A percentile compares a stretch with the other conserved stretches of the same genome.
These are phyloP conservation scores for Cylindrotheca fusiformis DNA, from an alignment of 108 stramenopile genomes.

Conservation along the genomic window DNA sequence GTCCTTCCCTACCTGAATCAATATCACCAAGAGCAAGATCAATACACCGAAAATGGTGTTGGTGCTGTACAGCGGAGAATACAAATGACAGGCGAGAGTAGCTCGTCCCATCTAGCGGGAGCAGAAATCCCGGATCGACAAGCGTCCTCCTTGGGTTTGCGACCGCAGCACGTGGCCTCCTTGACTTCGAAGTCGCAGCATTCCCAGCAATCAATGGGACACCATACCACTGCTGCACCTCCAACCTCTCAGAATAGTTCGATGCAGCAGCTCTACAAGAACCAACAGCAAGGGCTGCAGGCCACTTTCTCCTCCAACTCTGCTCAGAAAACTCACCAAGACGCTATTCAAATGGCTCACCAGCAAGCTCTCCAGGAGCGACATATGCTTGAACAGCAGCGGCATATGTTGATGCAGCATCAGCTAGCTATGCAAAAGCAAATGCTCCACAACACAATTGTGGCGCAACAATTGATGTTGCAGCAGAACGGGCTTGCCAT, in stretches of 20 bases:
- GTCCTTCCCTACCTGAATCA: conserved; percentile 33
- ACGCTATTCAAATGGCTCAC: background rate
- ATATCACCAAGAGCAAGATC: conserved; percentile 39
- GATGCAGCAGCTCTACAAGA: background rate
- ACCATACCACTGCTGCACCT: background rate
- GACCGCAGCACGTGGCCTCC: background rate
- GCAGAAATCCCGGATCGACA: background rate
- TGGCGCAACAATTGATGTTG: background rate
- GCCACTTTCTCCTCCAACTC: background rate
- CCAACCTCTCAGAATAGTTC: background rate
- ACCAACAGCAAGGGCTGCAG: background rate
- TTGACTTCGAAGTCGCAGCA: background rate
- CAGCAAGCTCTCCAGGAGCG: background rate
- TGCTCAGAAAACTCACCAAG: background rate
- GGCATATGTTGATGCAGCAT: background rate
- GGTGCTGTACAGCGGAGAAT: background rate
- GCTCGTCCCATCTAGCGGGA: background rate
- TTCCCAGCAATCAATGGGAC: background rate
- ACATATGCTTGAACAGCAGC: background rate
- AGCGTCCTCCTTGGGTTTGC: background rate
- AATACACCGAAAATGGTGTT: conserved; percentile 11
- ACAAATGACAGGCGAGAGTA: background rate
- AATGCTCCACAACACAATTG: background rate
- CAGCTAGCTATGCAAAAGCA: background rate
- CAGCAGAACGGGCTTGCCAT: background rate